Percentiles rank a stretch among this genome's conserved stretches.
Conservation (phyloP, 1,284 basidiomycete genomes). For the Sanguinoderma infundibulare region DNA sequence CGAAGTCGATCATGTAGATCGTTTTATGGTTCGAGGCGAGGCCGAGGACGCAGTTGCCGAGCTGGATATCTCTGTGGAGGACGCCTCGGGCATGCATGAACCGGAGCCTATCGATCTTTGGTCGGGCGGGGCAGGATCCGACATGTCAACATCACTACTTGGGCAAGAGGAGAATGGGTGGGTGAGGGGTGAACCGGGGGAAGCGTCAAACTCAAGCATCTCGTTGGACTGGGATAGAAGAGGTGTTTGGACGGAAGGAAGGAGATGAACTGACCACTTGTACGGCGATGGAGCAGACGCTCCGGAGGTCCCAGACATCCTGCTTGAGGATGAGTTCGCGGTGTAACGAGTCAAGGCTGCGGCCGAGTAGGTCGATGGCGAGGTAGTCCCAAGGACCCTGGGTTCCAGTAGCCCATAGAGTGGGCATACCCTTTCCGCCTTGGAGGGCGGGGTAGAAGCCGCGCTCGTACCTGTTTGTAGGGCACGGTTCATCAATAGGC, state of each 20-base stretch:
- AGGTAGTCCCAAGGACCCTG: conserved; percentile 72
- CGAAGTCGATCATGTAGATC: conserved; percentile 84
- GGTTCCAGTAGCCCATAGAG: conserved; percentile 62
- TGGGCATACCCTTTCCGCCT: conserved; percentile 76
- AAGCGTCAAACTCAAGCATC: conserved; percentile 10
- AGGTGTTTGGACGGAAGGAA: background rate
- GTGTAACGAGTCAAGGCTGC: conserved; percentile 67
- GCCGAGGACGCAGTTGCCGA: conserved; percentile 75
- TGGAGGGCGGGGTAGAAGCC: conserved; percentile 70
- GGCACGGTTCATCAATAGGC: conserved; percentile 67
- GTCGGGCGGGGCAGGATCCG: background rate
- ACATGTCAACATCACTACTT: conserved; percentile 12
- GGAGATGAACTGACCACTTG: conserved; percentile 59
- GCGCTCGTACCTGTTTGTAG: conserved; percentile 74
- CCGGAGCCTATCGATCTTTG: conserved; percentile 67
- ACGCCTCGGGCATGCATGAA: conserved; percentile 75
- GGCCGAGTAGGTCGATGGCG: conserved; percentile 72
- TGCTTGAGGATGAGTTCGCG: conserved; percentile 48
- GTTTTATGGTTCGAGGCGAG: conserved; percentile 55
- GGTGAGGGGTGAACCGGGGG: background rate
- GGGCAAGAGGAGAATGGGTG: background rate
- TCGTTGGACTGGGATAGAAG: background rate
- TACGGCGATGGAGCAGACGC: conserved; percentile 72
- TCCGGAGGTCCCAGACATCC: conserved; percentile 66
- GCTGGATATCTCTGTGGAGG: conserved; percentile 76